Evolutionary conservation across 2,329 filamentous ascomycete genomes (phyloP), one percentile per base, ranked within the genome.

Genomic region (Sordariomycetes sp.): DNA sequence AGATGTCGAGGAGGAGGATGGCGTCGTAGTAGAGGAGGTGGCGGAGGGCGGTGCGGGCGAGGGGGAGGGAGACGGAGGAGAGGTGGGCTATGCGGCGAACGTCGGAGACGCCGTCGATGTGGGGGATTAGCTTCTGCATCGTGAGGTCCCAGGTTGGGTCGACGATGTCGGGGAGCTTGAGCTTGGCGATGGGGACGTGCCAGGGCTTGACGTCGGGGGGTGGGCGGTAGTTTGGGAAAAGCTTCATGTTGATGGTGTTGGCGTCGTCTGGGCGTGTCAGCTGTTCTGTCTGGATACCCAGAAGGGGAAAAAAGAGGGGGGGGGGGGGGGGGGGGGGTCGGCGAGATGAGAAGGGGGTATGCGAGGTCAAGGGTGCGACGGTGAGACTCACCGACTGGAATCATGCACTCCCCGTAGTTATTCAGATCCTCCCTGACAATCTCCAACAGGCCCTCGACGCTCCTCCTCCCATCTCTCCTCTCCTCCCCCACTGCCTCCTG

Each of bases 371-470:
- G 22, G 28, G 22, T n/a, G 13, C 12, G 50, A 15, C n/a, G 36
- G 24, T 22, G 32, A 15, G 12, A 54, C 81, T 61, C 73, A 91
- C 89, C 89, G 61, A 96, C 92, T 0, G 91, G 91, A 65, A 96
- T 96, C 91, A 96, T 96, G 77, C 91, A 96, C 74, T 99, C 94
- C 66, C 89, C 91, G 66, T 96, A 99, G 65, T 95, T 95, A 67
- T 97, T 96, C 63, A 99, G 68, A 68, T 99, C 91, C 71, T 96
- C 84, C 66, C 85, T 85, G 59, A 87, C 78, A 60, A 87, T 86
- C 70, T 87, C 90, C 63, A 97, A 78, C 62, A 99, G 72, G 62
- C 87, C 89, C 74, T 92, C 88, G 65, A 96, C 95, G 3, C 81
- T 75, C 69, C 89, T 73, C 54, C 34, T 55, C 36, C 55, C 59